These are phyloP conservation scores for Podospora didyma DNA, from an alignment of 495 filamentous ascomycete genomes.

Conservation along the genomic window DNA sequence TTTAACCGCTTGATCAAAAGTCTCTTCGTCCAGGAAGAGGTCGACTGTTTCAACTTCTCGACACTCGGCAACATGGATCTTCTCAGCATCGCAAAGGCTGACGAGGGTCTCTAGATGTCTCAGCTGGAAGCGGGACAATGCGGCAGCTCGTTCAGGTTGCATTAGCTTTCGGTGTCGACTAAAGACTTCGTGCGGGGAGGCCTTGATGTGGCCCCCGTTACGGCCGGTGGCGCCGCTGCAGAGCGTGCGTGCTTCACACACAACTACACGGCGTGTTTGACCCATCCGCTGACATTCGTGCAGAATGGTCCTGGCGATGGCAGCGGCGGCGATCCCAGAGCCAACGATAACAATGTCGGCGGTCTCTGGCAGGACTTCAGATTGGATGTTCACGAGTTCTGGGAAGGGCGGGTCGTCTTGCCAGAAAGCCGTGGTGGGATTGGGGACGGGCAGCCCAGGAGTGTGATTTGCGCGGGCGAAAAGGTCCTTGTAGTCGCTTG, in stretches of 20 bases:
- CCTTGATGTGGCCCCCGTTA: background rate
- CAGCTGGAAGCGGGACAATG: background rate
- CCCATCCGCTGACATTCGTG: background rate
- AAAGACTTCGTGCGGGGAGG: background rate
- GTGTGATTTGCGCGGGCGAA: background rate
- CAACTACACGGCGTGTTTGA: background rate
- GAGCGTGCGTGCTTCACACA: background rate
- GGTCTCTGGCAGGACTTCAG: background rate
- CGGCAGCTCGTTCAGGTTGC: background rate
- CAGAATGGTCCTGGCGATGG: background rate
- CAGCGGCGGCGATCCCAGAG: background rate
- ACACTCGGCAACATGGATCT: background rate
- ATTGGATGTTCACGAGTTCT: background rate
- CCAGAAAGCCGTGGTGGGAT: background rate
- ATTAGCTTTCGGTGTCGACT: background rate
- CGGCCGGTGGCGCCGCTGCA: slow-evolving; percentile 1
- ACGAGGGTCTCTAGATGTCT: background rate
- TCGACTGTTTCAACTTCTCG: background rate
- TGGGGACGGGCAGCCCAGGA: background rate
- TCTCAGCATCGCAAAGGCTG: background rate
- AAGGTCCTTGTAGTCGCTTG: background rate
- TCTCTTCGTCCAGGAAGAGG: background rate
- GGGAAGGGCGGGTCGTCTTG: background rate
- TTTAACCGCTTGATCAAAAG: too few species aligned
- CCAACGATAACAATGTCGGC: background rate